These are phyloP conservation scores for Gastrodia elata DNA, from an alignment of 106 monocot genomes.

Conservation along the genomic window DNA sequence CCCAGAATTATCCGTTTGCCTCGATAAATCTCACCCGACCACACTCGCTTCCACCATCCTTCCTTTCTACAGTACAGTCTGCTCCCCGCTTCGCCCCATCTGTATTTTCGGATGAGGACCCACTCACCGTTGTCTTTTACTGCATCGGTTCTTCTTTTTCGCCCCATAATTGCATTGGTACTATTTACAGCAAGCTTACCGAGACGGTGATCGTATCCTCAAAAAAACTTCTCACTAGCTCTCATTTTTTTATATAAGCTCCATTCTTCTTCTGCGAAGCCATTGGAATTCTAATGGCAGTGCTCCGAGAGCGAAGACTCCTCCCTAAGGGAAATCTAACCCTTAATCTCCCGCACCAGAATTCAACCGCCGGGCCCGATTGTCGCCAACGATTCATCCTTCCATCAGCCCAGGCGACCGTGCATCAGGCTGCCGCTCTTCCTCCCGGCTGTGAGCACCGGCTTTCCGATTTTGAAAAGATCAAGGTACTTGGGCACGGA, in stretches of 20 bases:
- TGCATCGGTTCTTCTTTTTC: background rate
- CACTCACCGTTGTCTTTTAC: slow-evolving; percentile 1
- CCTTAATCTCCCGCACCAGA: slow-evolving; percentile 18
- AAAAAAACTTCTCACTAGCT: background rate
- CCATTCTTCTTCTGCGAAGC: background rate
- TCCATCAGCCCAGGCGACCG: background rate
- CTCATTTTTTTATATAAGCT: background rate
- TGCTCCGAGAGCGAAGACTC: slow-evolving; percentile 23
- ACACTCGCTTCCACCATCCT: slow-evolving; percentile 2
- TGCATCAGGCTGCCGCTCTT: background rate
- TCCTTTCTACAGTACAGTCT: slow-evolving; percentile 2
- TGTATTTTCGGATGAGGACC: background rate
- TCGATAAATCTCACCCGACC: too few relatives aligned
- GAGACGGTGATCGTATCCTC: background rate
- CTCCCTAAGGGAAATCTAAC: slow-evolving; percentile 20
- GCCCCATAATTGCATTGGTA: background rate
- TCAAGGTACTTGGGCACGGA: slow-evolving; percentile 69
- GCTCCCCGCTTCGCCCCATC: background rate
- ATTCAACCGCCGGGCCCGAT: background rate
- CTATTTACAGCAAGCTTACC: background rate
- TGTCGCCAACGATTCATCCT: slow-evolving; percentile 7
- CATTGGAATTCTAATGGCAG: slow-evolving; percentile 18
- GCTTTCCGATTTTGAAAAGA: slow-evolving; percentile 61
- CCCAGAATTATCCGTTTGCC: too few relatives aligned
- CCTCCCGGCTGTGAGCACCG: slow-evolving; percentile 20